Base-by-base conservation (phyloP, 306 rosid genomes). In the Trifolium fragiferum region DNA sequence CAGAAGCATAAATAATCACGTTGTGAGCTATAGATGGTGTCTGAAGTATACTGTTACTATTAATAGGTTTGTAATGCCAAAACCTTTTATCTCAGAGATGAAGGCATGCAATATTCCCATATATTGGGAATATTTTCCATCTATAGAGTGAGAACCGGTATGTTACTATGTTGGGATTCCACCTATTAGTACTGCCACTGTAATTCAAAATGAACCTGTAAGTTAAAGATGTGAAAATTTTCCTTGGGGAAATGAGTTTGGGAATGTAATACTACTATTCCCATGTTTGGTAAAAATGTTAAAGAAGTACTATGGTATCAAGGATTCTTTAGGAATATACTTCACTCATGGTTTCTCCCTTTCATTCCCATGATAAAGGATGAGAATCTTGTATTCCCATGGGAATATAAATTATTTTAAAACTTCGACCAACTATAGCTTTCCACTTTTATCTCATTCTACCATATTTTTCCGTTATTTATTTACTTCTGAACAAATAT, bases 361-460 rank as follows among this genome's bases (percentile, higher is more conserved):
- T 33, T 62, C 44, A 62, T 33, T 62, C 12, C 25, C 14, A n/a
- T 8, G 44, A 61, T 33, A 37, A 61, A 32, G 21, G 67, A 33
- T 15, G 67, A 8, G 4, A 61, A 8, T 61, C 67, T 61, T 32
- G 12, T 4, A 15, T 33, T 61, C 43, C 66, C 14, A 15, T 8
- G 41, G 38, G 20, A 60, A 30, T 60, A 60, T 32, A 60, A 60
- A 57, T 60, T 60, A 60, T 14, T 60, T 60, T 32, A 33, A 61
- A 32, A 32, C 20, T 7, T 53, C 10, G 7, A 32, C 43, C 44
- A 33, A 15, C 67, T 61, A 61, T 61, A 32, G 5, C 13, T 59
- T 61, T 32, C 19, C 15, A 61, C 43, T 61, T 33, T 61, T 37
- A 61, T 21, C 67, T 61, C 67, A 61, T 61, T 61, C 67, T 61